Percentiles rank a stretch among this genome's conserved stretches.
These are phyloP conservation scores for Tricholoma terreum DNA, from an alignment of 768 basidiomycete species.

Conservation along the genomic window DNA sequence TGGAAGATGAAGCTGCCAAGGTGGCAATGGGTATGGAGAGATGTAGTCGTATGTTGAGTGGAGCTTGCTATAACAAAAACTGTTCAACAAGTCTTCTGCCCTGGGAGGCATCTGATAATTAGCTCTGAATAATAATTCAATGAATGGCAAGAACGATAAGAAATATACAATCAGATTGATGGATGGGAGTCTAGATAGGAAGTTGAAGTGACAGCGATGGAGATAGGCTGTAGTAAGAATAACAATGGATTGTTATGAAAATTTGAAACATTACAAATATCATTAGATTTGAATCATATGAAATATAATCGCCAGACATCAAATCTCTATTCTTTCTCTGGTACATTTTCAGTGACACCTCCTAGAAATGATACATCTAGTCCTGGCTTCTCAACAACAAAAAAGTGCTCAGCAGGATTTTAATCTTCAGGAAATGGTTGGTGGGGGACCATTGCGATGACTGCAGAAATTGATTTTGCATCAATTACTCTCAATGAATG, in stretches of 20 bases:
- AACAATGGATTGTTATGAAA: not conserved
- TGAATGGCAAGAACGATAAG: too few species aligned
- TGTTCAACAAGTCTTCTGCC: not conserved
- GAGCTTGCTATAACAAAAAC: not conserved
- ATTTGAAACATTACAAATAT: not conserved
- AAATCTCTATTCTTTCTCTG: not conserved
- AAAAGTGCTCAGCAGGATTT: not conserved
- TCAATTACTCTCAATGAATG: not conserved
- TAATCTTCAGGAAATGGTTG: not conserved
- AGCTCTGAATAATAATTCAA: too few species aligned
- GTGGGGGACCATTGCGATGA: constrained; percentile 7
- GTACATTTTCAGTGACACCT: not conserved
- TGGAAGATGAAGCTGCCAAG: not conserved
- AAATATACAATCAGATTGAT: not conserved
- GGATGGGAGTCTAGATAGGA: not conserved
- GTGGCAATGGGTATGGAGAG: not conserved
- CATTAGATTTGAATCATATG: not conserved
- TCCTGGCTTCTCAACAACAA: not conserved
- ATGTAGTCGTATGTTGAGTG: not conserved
- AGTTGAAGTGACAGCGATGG: not conserved
- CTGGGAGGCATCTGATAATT: too few species aligned
- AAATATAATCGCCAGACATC: not conserved
- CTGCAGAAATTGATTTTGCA: constrained; percentile 3
- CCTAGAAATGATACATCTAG: not conserved
- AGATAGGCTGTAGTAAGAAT: not conserved